Evolutionary conservation across 805 yeast species (phyloP).

Genomic region (Suhomyces tanzawaensis): DNA sequence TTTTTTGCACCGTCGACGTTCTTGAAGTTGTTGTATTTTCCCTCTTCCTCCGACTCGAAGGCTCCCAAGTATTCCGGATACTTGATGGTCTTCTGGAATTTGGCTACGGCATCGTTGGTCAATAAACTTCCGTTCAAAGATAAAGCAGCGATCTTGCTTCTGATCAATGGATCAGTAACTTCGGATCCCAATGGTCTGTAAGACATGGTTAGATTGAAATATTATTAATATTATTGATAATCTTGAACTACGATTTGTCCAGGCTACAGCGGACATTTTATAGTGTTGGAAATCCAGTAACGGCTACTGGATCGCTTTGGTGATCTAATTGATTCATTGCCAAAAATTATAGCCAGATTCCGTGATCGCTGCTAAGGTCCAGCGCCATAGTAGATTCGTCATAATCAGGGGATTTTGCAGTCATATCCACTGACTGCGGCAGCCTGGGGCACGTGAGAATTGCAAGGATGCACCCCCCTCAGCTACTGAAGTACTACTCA

Average conservation of each 20-base stretch:
- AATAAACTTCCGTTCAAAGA: background rate
- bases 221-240: background rate
- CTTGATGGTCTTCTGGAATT: slow-evolving; percentile 15
- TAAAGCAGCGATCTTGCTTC: background rate
- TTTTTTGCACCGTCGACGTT: slow-evolving; percentile 21
- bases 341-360: background rate
- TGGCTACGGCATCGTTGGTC: slow-evolving; percentile 8
- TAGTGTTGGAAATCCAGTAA: background rate
- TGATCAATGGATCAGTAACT: slow-evolving; percentile 7
- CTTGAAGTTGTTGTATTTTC: slow-evolving; percentile 16
- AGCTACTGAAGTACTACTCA: too few species aligned
- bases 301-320: background rate
- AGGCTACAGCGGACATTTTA: too few species aligned
- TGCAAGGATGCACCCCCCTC: too few species aligned
- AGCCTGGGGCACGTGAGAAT: too few species aligned
- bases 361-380: too few species aligned
- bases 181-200: slow-evolving; percentile 10
- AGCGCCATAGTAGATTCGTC: too few species aligned
- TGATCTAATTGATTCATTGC: background rate
- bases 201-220: background rate
- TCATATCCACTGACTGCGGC: too few species aligned
- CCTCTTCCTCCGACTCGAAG: slow-evolving; percentile 17
- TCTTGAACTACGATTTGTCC: background rate
- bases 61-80: slow-evolving; percentile 22
- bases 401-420: too few species aligned